These are phyloP conservation scores for Solanum lycopersicoides DNA, from an alignment of 257 asterid genomes.

Conservation along the genomic window DNA sequence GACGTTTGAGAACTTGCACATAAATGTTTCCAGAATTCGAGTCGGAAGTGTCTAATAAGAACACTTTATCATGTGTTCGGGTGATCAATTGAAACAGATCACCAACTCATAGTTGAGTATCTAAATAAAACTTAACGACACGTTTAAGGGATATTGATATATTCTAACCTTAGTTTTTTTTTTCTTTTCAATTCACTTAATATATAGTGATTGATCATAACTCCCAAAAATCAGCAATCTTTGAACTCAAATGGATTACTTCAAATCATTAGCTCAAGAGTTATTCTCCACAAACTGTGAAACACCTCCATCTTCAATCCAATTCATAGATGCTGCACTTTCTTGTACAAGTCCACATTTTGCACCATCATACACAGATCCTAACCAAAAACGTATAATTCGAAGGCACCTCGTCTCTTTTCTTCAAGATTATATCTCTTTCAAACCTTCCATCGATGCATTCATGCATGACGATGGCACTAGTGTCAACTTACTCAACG, in stretches of 20 bases:
- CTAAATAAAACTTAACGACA: neutral
- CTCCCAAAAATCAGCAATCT: neutral
- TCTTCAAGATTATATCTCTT: constrained; percentile 35
- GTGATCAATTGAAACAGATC: neutral
- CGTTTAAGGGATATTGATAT: neutral
- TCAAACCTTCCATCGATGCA: constrained; percentile 33
- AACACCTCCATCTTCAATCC: constrained; percentile 15
- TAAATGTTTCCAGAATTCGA: neutral
- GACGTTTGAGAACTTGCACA: neutral
- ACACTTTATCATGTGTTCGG: neutral
- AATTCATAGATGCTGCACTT: constrained; percentile 51
- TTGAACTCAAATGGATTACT: neutral
- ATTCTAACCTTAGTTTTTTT: neutral
- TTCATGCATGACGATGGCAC: constrained; percentile 51
- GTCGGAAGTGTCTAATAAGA: neutral
- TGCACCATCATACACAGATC: constrained; percentile 47
- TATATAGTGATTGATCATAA: neutral
- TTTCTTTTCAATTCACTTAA: neutral
- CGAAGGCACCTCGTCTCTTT: constrained; percentile 43
- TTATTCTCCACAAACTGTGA: constrained; percentile 4
- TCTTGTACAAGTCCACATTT: constrained; percentile 25
- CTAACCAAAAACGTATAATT: constrained; percentile 57
- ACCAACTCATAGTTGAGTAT: neutral
- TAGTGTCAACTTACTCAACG: constrained; percentile 36
- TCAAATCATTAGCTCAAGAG: neutral